Base-by-base conservation (phyloP, 2,329 filamentous ascomycete species). In the Neofusicoccum sp. region DNA sequence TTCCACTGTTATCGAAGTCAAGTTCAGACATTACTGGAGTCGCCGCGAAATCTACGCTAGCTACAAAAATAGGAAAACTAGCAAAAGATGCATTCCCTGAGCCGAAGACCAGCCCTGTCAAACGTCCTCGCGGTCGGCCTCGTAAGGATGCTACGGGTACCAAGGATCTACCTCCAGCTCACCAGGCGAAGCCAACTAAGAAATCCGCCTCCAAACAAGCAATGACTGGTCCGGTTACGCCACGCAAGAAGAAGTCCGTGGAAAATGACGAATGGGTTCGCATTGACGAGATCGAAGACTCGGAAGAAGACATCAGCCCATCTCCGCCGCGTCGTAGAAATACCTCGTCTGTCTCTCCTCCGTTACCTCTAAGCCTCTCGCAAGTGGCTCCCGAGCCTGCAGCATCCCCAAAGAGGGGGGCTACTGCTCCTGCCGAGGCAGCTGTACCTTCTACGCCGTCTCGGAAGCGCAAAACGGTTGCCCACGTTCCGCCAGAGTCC, bases 211-310 rank as follows among this genome's bases (percentile, higher is more conserved):
- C 16, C 41, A 24, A 0, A 16, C 16, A 28, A 26, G 20, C 20
- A n/a, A 4, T 11, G 14, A 16, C 16, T 5, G n/a, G 20, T 4
- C 20, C 41, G 28, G 14, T 16, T 31, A 57, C 31, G 5, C 47
- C 34, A 24, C 43, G 14, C 36, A 56, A 41, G 7, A 30, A 3
- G 24, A 59, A 40, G 26, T 6, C 34, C 1, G 6, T 3, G 11
- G 11, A 31, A 7, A 7, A 41, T 8, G 43, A 59, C 30, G 51
- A 34, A 9, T 75, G 73, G 61, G 61, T 67, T 12, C 64, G 72
- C 41, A 70, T 76, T 20, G 74, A 76, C 28, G 74, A 76, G 16
- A 76, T 77, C 30, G 63, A 71, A 3, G 75, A 77, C 63, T 76
- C 74, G 0, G 73, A 75, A 12, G 67, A 68, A 36, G 63, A 65